A percentile compares a stretch with the other conserved stretches of the same genome.
phyloP scores from a whole-genome alignment of 2,329 filamentous ascomycete species.

The Stagonosporopsis chrysanthemi region DNA sequence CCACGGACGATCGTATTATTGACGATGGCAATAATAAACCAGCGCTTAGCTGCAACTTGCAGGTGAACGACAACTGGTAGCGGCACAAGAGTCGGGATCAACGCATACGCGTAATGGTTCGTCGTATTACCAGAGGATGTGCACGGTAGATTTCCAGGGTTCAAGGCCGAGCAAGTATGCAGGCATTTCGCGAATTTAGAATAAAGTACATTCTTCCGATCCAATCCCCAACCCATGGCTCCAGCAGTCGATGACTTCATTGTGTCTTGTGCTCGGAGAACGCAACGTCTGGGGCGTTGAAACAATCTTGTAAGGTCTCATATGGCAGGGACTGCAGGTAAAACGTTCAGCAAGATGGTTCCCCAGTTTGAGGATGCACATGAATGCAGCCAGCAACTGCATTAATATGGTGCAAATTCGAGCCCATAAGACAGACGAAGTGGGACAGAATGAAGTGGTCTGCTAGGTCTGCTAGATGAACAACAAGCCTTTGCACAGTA shows the following conservation, averaged over 20 bases:
- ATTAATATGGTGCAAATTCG: too few relatives aligned
- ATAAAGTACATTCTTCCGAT: neutral
- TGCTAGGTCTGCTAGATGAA: too few relatives aligned
- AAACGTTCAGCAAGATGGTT: neutral
- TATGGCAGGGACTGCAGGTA: neutral
- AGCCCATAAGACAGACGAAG: too few relatives aligned
- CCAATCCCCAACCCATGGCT: neutral
- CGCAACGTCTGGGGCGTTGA: neutral
- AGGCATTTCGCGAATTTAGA: neutral
- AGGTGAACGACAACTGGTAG: neutral
- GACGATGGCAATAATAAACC: slow-evolving; percentile 3
- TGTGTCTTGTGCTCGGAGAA: neutral
- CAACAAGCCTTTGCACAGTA: too few relatives aligned
- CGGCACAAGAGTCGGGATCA: neutral
- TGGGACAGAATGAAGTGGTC: too few relatives aligned
- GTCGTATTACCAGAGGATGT: neutral
- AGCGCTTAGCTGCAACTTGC: slow-evolving; percentile 4
- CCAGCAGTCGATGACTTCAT: too few relatives aligned
- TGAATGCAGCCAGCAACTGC: too few relatives aligned
- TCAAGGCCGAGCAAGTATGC: neutral
- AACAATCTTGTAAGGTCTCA: neutral
- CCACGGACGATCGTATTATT: slow-evolving; percentile 11
- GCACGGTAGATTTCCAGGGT: neutral
- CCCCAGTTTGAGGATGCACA: neutral
- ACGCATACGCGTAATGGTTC: neutral